Evolutionary conservation across 371 early-diverging fungal species (phyloP).

Genomic region (Rhizomucor pusillus): DNA sequence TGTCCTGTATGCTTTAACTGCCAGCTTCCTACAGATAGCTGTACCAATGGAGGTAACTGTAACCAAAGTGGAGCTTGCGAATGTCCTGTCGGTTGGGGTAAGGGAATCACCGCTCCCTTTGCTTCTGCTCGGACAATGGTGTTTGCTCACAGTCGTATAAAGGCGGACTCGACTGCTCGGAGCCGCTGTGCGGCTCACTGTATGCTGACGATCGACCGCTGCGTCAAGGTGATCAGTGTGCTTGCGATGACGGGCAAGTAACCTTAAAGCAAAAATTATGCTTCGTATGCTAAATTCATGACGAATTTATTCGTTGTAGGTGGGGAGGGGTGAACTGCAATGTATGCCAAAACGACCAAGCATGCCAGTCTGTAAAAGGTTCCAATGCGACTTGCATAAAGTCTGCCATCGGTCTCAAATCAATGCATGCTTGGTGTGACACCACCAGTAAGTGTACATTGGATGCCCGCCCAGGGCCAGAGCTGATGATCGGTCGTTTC

Average conservation of each 20-base stretch:
- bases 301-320: slow-evolving; percentile 10
- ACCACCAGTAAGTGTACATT: slow-evolving; percentile 38
- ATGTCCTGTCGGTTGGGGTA: slow-evolving; percentile 50
- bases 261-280: neutral
- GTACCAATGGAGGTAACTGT: slow-evolving; percentile 44
- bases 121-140: neutral
- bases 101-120: neutral
- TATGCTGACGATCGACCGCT: slow-evolving; percentile 28
- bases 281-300: neutral
- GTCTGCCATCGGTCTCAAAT: slow-evolving; percentile 44
- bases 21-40: slow-evolving; percentile 34
- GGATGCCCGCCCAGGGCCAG: neutral
- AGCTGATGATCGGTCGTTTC: neutral
- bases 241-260: slow-evolving; percentile 42
- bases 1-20: slow-evolving; percentile 52
- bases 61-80: slow-evolving; percentile 33
- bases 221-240: slow-evolving; percentile 30
- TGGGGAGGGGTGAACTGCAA: slow-evolving; percentile 53
- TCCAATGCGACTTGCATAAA: slow-evolving; percentile 40
- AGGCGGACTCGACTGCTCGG: slow-evolving; percentile 39
- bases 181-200: slow-evolving; percentile 46
- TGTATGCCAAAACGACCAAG: slow-evolving; percentile 38
- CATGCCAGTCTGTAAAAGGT: slow-evolving; percentile 36
- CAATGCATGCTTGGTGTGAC: slow-evolving; percentile 51
- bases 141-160: neutral